phyloP scores from a whole-genome alignment of 1,284 basidiomycete genomes.

The Fomitopsis palustris region DNA sequence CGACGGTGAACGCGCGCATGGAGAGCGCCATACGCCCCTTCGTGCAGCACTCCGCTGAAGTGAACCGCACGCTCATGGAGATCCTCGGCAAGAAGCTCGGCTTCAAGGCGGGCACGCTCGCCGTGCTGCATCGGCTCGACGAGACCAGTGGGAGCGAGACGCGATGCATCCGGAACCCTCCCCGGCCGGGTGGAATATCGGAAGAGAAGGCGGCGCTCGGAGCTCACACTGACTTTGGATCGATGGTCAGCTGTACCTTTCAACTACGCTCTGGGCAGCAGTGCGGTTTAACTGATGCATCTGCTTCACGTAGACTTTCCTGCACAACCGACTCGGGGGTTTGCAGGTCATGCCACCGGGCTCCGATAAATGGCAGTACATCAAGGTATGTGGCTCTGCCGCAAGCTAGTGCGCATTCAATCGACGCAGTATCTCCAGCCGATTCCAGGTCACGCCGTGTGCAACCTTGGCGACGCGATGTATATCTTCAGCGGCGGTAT shows the following conservation, averaged over 20 bases:
- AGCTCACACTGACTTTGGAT: slow-evolving; percentile 34
- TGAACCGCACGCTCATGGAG: slow-evolving; percentile 29
- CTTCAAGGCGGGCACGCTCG: slow-evolving; percentile 7
- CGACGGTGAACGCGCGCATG: slow-evolving; percentile 26
- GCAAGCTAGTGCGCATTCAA: not conserved
- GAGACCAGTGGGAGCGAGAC: slow-evolving; percentile 32
- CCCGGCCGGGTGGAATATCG: slow-evolving; percentile 11
- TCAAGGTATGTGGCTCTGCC: slow-evolving; percentile 43
- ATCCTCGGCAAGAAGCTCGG: slow-evolving; percentile 29
- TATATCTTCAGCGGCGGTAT: slow-evolving; percentile 36
- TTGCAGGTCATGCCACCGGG: slow-evolving; percentile 65
- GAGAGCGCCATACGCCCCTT: slow-evolving; percentile 24
- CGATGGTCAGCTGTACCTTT: slow-evolving; percentile 16
- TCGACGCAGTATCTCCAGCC: slow-evolving; percentile 12
- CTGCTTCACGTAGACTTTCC: slow-evolving; percentile 41
- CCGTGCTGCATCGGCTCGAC: slow-evolving; percentile 4
- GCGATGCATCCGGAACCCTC: slow-evolving; percentile 29
- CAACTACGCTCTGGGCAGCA: not conserved
- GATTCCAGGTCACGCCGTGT: slow-evolving; percentile 27
- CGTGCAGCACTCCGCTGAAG: slow-evolving; percentile 24
- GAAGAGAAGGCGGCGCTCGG: slow-evolving; percentile 22
- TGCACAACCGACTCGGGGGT: slow-evolving; percentile 67
- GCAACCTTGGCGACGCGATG: slow-evolving; percentile 37
- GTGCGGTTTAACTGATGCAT: not conserved
- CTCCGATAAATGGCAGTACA: slow-evolving; percentile 61